These are phyloP conservation scores for Scalesia atractyloides DNA, from an alignment of 129 eudicot species.

Conservation along the genomic window DNA sequence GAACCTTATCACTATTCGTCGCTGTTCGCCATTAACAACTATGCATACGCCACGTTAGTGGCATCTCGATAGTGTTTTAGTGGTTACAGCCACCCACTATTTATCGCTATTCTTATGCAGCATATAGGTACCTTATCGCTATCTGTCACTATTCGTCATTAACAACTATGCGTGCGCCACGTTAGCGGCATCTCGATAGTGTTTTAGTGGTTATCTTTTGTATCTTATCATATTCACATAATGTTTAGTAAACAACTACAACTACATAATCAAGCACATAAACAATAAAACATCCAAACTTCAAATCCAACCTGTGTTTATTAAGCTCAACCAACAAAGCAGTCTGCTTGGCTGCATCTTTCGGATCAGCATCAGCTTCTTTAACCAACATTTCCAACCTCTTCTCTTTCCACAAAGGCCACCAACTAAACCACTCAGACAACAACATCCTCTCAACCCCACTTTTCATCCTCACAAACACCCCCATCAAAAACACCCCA, in stretches of 20 bases:
- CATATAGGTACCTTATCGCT: too few species aligned
- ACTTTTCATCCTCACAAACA: constrained; percentile 40
- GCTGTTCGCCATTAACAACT: too few species aligned
- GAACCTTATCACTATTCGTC: too few species aligned
- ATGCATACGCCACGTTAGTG: too few species aligned
- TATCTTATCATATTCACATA: neutral
- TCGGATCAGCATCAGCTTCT: constrained; percentile 81
- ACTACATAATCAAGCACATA: constrained; percentile 11
- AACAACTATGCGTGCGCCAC: too few species aligned
- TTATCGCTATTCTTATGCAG: too few species aligned
- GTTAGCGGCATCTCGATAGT: too few species aligned
- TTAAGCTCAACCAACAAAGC: constrained; percentile 81
- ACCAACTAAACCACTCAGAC: constrained; percentile 71
- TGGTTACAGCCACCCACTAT: too few species aligned
- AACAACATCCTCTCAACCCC: constrained; percentile 52
- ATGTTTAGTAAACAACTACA: neutral
- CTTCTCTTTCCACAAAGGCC: constrained; percentile 84
- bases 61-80: too few species aligned
- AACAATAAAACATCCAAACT: neutral
- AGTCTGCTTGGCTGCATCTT: constrained; percentile 55
- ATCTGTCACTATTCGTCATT: too few species aligned
- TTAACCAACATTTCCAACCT: constrained; percentile 58
- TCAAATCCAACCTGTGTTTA: constrained; percentile 59
- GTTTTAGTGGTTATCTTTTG: neutral
- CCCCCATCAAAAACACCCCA: constrained; percentile 58